phyloP scores from a whole-genome alignment of 371 early-diverging fungal species.

The Actinomortierella ambigua region DNA sequence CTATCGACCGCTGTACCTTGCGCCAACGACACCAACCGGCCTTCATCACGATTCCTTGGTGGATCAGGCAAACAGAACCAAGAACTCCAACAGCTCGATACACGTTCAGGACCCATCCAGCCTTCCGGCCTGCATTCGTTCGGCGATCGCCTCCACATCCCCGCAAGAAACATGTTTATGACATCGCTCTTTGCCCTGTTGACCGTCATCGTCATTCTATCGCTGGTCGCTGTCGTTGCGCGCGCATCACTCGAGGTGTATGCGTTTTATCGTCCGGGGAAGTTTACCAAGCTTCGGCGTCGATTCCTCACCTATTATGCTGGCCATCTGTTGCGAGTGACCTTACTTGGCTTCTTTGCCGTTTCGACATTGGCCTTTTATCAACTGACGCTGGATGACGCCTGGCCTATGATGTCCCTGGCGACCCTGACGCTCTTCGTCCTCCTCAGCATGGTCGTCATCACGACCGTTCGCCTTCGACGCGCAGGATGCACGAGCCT shows the following conservation, averaged over 20 bases:
- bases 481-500: constrained; percentile 42
- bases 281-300: constrained; percentile 34
- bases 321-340: constrained; percentile 32
- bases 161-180: constrained; percentile 42
- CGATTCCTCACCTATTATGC: constrained; percentile 35
- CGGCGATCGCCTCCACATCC: constrained; percentile 31
- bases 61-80: not conserved
- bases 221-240: constrained; percentile 18
- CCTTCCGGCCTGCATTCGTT: constrained; percentile 19
- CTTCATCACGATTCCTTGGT: too few species aligned
- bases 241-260: constrained; percentile 25
- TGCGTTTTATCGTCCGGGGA: constrained; percentile 24
- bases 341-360: constrained; percentile 34
- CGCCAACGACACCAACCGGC: too few species aligned
- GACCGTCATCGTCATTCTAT: constrained; percentile 19
- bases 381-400: constrained; percentile 39
- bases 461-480: constrained; percentile 22
- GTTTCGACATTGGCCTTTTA: constrained; percentile 45
- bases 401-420: constrained; percentile 24
- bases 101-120: not conserved
- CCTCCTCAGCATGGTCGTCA: constrained; percentile 24
- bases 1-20: not conserved
- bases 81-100: constrained; percentile 2
- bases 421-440: constrained; percentile 27
- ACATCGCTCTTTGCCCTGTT: constrained; percentile 30